Evolutionary conservation across 139 green algal species (phyloP), one percentile per base, ranked within the genome.

Genomic region (Desmodesmus armatus): DNA sequence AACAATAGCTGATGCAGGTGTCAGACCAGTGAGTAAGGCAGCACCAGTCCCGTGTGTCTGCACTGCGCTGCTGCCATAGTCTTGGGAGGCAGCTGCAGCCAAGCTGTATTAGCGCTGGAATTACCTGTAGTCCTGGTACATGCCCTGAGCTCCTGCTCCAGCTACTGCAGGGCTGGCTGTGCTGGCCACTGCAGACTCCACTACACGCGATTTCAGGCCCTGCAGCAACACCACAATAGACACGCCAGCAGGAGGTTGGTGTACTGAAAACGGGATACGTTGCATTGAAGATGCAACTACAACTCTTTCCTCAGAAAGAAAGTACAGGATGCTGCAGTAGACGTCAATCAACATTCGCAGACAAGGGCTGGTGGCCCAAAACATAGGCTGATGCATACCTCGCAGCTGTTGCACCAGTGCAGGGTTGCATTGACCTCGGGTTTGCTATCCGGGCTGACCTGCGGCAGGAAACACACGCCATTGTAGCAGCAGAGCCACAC

Each of bases 71-170:
- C n/a, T n/a, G n/a, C n/a, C n/a, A n/a, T n/a, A n/a, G n/a, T n/a
- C n/a, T n/a, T n/a, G n/a, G n/a, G n/a, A n/a, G n/a, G n/a, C n/a
- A n/a, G n/a, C n/a, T n/a, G n/a, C n/a, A n/a, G n/a, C n/a, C n/a
- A n/a, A n/a, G n/a, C n/a, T n/a, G n/a, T n/a, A n/a, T n/a, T n/a
- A n/a, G n/a, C n/a, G n/a, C n/a, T n/a, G n/a, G n/a, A n/a, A n/a
- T n/a, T n/a, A n/a, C n/a, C n/a, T n/a, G n/a, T 82, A 82, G 76
- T 82, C 76, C 17, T 37, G 25, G 13, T 82, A 82, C 66, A 74
- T 33, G 39, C 51, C 55, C 19, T 74, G 33, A 13, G 55, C 76
- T 21, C 49, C 49, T 72, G 69, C 69, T 21, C 23, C 69, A 33
- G 69, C 69, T 6, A 53, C 2, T 9, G 21, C 69, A 39, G 23